Evolutionary conservation across 108 stramenopile genomes (phyloP).

Genomic region (Poteriospumella lacustris): DNA sequence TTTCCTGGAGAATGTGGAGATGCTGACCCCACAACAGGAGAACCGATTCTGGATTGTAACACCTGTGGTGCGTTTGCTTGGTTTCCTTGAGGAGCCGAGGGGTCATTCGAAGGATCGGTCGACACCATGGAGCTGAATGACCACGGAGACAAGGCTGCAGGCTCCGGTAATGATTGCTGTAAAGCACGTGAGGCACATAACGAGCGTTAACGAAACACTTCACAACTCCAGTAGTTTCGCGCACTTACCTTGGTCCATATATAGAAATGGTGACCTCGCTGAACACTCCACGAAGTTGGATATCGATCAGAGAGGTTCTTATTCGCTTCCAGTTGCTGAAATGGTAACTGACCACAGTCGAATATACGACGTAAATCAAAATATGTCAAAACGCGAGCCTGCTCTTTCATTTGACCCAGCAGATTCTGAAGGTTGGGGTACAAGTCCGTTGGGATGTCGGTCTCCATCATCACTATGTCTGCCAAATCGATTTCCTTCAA

Average conservation of each 20-base stretch:
- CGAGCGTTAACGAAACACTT: too few species aligned
- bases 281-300: slow-evolving; percentile 51
- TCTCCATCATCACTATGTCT: slow-evolving; percentile 50
- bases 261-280: slow-evolving; percentile 54
- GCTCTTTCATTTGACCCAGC: slow-evolving; percentile 22
- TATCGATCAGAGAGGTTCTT: slow-evolving; percentile 43
- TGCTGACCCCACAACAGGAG: too few species aligned
- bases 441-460: slow-evolving; percentile 37
- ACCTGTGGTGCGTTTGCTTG: too few species aligned
- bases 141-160: too few species aligned
- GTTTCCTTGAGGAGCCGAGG: too few species aligned
- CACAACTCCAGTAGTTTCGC: too few species aligned
- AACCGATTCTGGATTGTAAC: too few species aligned
- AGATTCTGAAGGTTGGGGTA: slow-evolving; percentile 29
- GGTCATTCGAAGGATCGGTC: too few species aligned
- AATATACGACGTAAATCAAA: slow-evolving; percentile 46
- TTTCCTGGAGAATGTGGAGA: too few species aligned
- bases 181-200: too few species aligned
- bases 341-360: slow-evolving; percentile 36
- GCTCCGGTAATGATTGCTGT: too few species aligned
- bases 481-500: slow-evolving; percentile 22
- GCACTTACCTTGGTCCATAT: slow-evolving; percentile 44
- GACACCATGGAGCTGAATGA: too few species aligned
- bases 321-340: slow-evolving; percentile 47
- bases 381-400: slow-evolving; percentile 43